Evolutionary conservation across 208 protist species (phyloP).

Genomic region (Leishmania martiniquensis): DNA sequence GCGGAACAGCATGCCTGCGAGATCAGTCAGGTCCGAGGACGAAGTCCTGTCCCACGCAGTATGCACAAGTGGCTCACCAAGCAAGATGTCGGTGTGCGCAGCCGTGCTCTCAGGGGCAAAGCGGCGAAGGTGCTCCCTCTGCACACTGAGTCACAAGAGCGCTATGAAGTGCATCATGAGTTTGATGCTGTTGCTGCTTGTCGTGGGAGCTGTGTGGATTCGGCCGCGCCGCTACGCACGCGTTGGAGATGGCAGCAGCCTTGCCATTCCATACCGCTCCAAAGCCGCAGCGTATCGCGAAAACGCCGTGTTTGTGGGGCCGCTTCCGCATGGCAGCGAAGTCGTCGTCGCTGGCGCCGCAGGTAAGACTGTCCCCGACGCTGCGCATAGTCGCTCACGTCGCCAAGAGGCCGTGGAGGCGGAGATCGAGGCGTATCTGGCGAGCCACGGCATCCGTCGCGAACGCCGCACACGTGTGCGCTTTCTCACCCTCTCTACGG

Average conservation of each 20-base stretch:
- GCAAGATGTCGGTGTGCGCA: too few relatives aligned
- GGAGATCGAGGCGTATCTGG: constrained; percentile 20
- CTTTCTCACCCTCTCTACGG: constrained; percentile 30
- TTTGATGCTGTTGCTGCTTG: background rate
- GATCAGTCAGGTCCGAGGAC: too few relatives aligned
- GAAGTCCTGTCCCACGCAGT: too few relatives aligned
- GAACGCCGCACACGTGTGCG: constrained; percentile 16
- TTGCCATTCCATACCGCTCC: constrained; percentile 18
- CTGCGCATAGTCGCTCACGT: constrained; percentile 10
- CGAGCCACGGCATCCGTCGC: background rate
- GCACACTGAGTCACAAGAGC: background rate
- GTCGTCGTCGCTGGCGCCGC: background rate
- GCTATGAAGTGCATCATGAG: background rate
- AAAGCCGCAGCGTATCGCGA: background rate
- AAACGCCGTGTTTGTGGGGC: constrained; percentile 7
- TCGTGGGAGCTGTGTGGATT: background rate
- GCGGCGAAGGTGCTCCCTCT: too few relatives aligned
- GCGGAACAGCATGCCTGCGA: background rate
- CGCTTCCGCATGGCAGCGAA: constrained; percentile 2
- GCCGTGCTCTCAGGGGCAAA: too few relatives aligned
- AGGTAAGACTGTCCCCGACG: background rate
- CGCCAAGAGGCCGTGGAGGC: constrained; percentile 18
- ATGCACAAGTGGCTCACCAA: too few relatives aligned
- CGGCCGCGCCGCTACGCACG: background rate
- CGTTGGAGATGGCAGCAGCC: constrained; percentile 11